These are phyloP conservation scores for Sphagnum contortum DNA, from an alignment of 225 moss, liverwort and hornwort genomes.

Conservation along the genomic window DNA sequence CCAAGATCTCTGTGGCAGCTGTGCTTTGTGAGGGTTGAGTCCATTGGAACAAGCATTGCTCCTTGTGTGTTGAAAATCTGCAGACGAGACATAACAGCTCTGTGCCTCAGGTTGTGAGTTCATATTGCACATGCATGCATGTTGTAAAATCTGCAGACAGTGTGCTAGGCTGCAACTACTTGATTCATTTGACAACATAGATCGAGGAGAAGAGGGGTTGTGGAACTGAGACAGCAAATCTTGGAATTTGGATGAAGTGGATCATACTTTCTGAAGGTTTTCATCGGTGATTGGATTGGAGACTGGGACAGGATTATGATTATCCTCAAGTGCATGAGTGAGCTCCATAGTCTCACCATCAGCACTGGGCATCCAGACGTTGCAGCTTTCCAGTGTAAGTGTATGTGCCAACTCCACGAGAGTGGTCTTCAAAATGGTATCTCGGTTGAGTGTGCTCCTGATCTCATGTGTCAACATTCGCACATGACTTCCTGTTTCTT, in stretches of 20 bases:
- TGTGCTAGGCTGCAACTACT: too few relatives aligned
- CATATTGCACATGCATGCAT: too few relatives aligned
- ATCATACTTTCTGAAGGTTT: slow-evolving; percentile 3
- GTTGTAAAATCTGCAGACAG: too few relatives aligned
- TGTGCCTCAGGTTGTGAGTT: not conserved
- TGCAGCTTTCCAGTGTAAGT: slow-evolving; percentile 42
- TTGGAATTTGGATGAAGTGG: not conserved
- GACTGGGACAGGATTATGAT: slow-evolving; percentile 1
- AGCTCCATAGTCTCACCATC: slow-evolving; percentile 30
- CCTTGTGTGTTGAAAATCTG: slow-evolving; percentile 5
- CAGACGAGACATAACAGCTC: not conserved
- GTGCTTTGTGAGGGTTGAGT: slow-evolving; percentile 23
- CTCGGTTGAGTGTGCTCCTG: slow-evolving; percentile 43
- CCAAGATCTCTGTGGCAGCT: slow-evolving; percentile 10
- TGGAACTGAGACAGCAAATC: too few relatives aligned
- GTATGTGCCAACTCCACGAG: slow-evolving; percentile 48
- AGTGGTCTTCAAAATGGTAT: slow-evolving; percentile 47
- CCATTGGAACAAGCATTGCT: slow-evolving; percentile 25
- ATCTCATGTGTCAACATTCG: slow-evolving; percentile 55
- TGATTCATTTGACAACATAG: too few relatives aligned
- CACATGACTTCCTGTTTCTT: slow-evolving; percentile 34
- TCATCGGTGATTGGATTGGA: not conserved
- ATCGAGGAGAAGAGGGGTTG: too few relatives aligned
- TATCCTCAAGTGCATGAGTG: slow-evolving; percentile 25
- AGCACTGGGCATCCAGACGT: slow-evolving; percentile 48